Percentiles rank a stretch among this genome's conserved stretches.
Evolutionary conservation across 331 rosid genomes (phyloP).

Genomic region (Rosa hybrid): DNA sequence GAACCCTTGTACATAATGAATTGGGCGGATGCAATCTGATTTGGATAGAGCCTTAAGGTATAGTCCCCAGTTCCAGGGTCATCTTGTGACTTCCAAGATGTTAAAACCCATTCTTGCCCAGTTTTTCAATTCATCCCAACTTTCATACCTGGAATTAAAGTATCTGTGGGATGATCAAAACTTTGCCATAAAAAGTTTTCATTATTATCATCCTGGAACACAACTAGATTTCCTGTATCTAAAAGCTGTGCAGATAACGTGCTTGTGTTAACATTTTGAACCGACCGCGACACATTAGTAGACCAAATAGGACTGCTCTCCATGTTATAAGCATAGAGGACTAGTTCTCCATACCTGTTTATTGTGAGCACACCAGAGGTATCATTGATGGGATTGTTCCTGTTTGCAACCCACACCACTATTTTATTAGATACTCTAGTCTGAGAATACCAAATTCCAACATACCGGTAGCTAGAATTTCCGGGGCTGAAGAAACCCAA

Average conservation of each 20-base stretch:
- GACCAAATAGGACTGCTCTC: not conserved
- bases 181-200: not conserved
- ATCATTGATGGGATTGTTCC: not conserved
- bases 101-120: not conserved
- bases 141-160: not conserved
- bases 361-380: not conserved
- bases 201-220: not conserved
- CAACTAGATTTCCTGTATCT: not conserved
- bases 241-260: not conserved
- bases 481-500: slow-evolving; percentile 56
- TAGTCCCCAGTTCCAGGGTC: not conserved
- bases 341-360: not conserved
- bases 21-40: not conserved
- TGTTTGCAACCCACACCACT: too few relatives aligned
- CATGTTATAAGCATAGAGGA: not conserved
- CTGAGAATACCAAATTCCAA: too few relatives aligned
- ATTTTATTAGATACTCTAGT: too few relatives aligned
- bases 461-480: slow-evolving; percentile 39
- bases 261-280: not conserved
- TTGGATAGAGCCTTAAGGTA: not conserved
- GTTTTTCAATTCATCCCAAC: not conserved
- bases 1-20: not conserved
- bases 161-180: not conserved
- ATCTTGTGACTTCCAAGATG: not conserved
- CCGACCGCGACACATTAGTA: not conserved